Conservation (phyloP, 148 eudicot species). For the Diospyros kaki region DNA sequence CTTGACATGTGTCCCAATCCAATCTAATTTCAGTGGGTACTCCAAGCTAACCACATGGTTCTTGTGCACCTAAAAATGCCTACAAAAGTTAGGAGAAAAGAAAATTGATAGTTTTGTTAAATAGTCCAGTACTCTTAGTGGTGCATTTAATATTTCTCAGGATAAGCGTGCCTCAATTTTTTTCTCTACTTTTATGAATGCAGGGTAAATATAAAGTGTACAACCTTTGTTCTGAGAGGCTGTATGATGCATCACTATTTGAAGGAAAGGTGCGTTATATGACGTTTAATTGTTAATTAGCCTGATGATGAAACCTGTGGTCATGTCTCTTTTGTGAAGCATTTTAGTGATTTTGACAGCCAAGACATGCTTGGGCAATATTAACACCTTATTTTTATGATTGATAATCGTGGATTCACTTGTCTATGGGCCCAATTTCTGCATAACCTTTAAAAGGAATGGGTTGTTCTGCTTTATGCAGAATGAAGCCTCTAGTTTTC, state of each 20-base stretch:
- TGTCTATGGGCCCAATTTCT: background rate
- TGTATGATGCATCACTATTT: slow-evolving; percentile 93
- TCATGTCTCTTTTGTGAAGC: background rate
- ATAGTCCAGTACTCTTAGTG: background rate
- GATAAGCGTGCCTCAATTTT: slow-evolving; percentile 3
- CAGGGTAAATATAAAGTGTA: slow-evolving; percentile 97
- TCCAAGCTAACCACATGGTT: too few species aligned
- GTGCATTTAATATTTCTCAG: background rate
- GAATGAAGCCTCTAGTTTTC: too few species aligned
- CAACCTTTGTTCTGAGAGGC: slow-evolving; percentile 98
- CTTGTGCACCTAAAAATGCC: too few species aligned
- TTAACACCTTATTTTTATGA: background rate
- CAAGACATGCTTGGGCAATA: background rate
- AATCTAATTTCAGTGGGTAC: too few species aligned
- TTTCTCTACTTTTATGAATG: slow-evolving; percentile 19
- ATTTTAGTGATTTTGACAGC: slow-evolving; percentile 2
- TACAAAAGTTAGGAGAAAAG: background rate
- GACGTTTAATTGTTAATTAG: background rate
- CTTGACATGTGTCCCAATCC: too few species aligned
- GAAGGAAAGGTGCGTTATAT: slow-evolving; percentile 83
- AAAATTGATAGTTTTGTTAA: background rate
- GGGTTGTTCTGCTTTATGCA: too few species aligned
- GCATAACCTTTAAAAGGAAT: background rate
- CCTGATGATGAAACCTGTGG: background rate
- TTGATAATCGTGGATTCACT: background rate